phyloP scores from a whole-genome alignment of 225 moss, liverwort and hornwort genomes.

The Pleurozium schreberi region DNA sequence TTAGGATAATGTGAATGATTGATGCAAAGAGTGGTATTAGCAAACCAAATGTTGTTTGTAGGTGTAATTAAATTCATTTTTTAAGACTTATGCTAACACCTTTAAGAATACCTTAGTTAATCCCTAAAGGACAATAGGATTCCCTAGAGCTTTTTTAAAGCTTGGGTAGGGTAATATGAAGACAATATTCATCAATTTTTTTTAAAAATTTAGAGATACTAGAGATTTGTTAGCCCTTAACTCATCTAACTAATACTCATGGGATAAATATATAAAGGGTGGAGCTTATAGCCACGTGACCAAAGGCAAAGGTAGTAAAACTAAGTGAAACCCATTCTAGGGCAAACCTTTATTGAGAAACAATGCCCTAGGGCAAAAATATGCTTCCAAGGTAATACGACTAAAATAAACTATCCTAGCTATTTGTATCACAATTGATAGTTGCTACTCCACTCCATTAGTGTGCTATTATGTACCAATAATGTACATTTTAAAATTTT shows the following conservation, averaged over 20 bases:
- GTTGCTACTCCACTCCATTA: neutral
- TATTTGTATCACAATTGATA: neutral
- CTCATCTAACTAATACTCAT: neutral
- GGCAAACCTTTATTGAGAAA: too few relatives aligned
- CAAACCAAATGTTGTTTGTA: neutral
- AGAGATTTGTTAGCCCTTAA: neutral
- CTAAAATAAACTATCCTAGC: neutral
- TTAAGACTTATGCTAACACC: neutral
- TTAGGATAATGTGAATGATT: neutral
- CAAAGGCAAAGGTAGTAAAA: neutral
- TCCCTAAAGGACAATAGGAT: neutral
- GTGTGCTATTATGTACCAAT: too few relatives aligned
- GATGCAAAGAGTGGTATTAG: neutral
- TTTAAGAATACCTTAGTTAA: neutral
- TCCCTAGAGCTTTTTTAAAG: neutral
- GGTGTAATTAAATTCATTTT: neutral
- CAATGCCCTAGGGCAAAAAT: too few relatives aligned
- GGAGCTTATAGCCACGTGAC: neutral
- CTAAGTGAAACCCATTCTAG: too few relatives aligned
- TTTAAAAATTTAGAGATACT: neutral
- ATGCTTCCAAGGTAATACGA: too few relatives aligned
- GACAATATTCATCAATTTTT: neutral
- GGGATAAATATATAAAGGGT: accelerated
- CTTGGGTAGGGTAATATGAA: neutral
- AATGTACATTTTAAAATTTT: neutral